These are phyloP conservation scores for Dothistroma septosporum DNA, from an alignment of 2,329 filamentous ascomycete genomes.

Conservation along the genomic window DNA sequence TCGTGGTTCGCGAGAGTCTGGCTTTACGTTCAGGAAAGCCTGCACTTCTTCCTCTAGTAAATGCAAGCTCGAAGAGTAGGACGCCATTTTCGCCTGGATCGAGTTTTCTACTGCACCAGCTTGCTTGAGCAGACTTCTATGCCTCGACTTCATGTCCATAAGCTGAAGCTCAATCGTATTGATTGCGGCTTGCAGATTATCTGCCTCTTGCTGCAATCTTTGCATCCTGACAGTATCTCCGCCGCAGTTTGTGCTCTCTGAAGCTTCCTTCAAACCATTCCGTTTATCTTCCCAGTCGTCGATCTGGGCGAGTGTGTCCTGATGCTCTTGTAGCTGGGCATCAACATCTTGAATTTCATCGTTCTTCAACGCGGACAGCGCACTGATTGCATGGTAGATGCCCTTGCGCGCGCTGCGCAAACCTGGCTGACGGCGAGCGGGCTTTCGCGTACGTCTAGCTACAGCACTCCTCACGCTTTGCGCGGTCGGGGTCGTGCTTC, in stretches of 20 bases:
- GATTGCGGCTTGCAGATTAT: slow-evolving; percentile 59
- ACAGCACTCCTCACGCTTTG: slow-evolving; percentile 34
- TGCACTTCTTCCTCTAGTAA: slow-evolving; percentile 62
- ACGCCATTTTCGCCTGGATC: slow-evolving; percentile 66
- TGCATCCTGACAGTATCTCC: slow-evolving; percentile 56
- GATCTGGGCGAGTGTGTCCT: slow-evolving; percentile 56
- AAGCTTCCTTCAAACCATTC: slow-evolving; percentile 51
- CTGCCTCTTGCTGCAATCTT: slow-evolving; percentile 49
- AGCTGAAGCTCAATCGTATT: slow-evolving; percentile 36
- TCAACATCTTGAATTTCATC: slow-evolving; percentile 63
- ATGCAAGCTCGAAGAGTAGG: slow-evolving; percentile 63
- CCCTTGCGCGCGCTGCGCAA: slow-evolving; percentile 62
- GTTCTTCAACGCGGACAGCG: slow-evolving; percentile 61
- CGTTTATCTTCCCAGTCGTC: slow-evolving; percentile 57
- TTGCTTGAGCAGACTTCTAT: slow-evolving; percentile 56
- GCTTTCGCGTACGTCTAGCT: slow-evolving; percentile 46
- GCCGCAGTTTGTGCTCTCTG: slow-evolving; percentile 53
- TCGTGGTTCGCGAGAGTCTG: slow-evolving; percentile 8
- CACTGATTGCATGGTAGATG: slow-evolving; percentile 59
- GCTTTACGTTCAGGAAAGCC: slow-evolving; percentile 47
- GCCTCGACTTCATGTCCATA: slow-evolving; percentile 54
- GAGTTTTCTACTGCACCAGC: slow-evolving; percentile 62
- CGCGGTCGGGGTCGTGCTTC: slow-evolving; percentile 48
- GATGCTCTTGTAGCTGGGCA: slow-evolving; percentile 54
- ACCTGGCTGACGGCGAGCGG: slow-evolving; percentile 51